These are phyloP conservation scores for Saturnispora saitoi DNA, from an alignment of 805 yeast genomes.

Conservation along the genomic window DNA sequence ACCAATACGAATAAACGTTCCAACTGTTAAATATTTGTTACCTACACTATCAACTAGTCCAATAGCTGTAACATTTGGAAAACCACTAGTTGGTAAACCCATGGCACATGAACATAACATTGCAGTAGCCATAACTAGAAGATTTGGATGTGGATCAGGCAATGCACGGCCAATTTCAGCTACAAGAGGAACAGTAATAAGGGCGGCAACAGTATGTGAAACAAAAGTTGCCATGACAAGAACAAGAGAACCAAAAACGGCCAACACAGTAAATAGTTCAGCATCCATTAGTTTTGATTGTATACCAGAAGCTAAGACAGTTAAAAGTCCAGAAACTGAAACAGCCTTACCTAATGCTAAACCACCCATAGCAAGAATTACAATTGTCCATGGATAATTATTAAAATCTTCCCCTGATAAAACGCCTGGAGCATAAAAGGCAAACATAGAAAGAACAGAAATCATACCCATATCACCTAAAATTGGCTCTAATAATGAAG, in stretches of 20 bases:
- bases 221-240: slow-evolving; percentile 88
- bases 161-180: slow-evolving; percentile 76
- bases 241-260: slow-evolving; percentile 75
- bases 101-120: slow-evolving; percentile 86
- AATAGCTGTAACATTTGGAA: slow-evolving; percentile 96
- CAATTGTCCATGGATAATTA: slow-evolving; percentile 94
- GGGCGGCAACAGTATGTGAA: slow-evolving; percentile 94
- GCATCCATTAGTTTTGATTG: slow-evolving; percentile 57
- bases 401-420: slow-evolving; percentile 86
- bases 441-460: slow-evolving; percentile 79
- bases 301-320: slow-evolving; percentile 65
- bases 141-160: slow-evolving; percentile 74
- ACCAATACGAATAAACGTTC: slow-evolving; percentile 82
- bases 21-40: slow-evolving; percentile 78
- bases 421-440: slow-evolving; percentile 88
- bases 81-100: slow-evolving; percentile 97
- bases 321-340: slow-evolving; percentile 77
- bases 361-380: slow-evolving; percentile 96
- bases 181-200: slow-evolving; percentile 85
- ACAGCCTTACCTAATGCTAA: slow-evolving; percentile 93
- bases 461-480: slow-evolving; percentile 97
- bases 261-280: slow-evolving; percentile 62
- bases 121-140: slow-evolving; percentile 60
- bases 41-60: slow-evolving; percentile 92
- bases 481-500: slow-evolving; percentile 58